A percentile compares a stretch with the other conserved stretches of the same genome.
These are phyloP conservation scores for Hypoxylon subgilvum DNA, from an alignment of 495 filamentous ascomycete genomes.

Conservation along the genomic window DNA sequence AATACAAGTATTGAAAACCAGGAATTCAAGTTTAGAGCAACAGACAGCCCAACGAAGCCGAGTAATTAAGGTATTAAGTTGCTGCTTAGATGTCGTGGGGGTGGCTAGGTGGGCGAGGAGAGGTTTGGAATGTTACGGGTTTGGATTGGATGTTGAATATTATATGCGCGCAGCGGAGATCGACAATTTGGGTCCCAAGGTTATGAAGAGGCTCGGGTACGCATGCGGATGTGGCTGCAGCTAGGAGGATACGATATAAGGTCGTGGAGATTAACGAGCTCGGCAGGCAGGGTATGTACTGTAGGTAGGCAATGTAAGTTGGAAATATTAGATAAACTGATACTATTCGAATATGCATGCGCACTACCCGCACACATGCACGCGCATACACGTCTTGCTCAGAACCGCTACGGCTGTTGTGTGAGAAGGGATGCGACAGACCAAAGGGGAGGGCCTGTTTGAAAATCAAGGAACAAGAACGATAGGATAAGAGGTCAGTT, in stretches of 20 bases:
- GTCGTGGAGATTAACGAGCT: not conserved
- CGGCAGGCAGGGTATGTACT: not conserved
- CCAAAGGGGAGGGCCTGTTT: not conserved
- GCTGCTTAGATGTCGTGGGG: not conserved
- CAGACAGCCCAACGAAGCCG: not conserved
- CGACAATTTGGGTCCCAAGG: slow-evolving; percentile 4
- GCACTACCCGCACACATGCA: not conserved
- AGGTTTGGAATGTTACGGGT: slow-evolving; percentile 30
- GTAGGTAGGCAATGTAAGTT: not conserved
- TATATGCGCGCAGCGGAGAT: slow-evolving; percentile 21
- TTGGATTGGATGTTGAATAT: too few relatives aligned
- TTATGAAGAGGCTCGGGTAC: slow-evolving; percentile 8
- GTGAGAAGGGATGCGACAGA: not conserved
- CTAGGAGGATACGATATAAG: not conserved
- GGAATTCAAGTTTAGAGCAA: slow-evolving; percentile 3
- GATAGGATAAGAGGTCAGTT: slow-evolving; percentile 38
- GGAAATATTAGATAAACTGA: slow-evolving; percentile 20
- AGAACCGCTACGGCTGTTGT: not conserved
- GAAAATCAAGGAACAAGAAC: slow-evolving; percentile 19
- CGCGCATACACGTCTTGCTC: not conserved
- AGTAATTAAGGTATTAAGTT: too few relatives aligned
- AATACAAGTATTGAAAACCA: not conserved
- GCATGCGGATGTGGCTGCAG: slow-evolving; percentile 12
- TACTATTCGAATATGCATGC: slow-evolving; percentile 24
- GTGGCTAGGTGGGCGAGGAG: slow-evolving; percentile 6